phyloP scores from a whole-genome alignment of 352 stramenopile genomes.

The Phytophthora quininea region DNA sequence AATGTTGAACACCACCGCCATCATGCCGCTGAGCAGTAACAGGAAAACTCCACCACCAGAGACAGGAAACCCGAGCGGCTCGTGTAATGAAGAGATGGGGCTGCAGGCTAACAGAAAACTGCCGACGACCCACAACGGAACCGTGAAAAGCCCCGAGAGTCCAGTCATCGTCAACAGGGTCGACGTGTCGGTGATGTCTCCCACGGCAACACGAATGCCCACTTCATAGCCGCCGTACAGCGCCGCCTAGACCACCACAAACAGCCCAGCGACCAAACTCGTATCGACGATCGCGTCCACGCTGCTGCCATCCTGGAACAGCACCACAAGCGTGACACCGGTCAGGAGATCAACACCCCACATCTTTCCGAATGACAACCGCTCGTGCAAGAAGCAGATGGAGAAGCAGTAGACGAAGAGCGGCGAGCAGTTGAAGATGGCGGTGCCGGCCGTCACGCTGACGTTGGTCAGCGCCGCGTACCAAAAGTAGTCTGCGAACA shows the following conservation, averaged over 20 bases:
- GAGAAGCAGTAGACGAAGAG: slow-evolving; percentile 78
- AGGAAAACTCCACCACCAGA: slow-evolving; percentile 38
- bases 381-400: slow-evolving; percentile 59
- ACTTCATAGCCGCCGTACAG: slow-evolving; percentile 64
- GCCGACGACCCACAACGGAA: slow-evolving; percentile 54
- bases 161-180: slow-evolving; percentile 57
- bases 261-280: slow-evolving; percentile 40
- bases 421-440: slow-evolving; percentile 65
- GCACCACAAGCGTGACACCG: slow-evolving; percentile 53
- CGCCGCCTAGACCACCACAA: slow-evolving; percentile 57
- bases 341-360: slow-evolving; percentile 52
- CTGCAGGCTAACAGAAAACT: slow-evolving; percentile 41
- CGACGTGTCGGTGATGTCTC: slow-evolving; percentile 45
- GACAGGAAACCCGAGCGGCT: slow-evolving; percentile 49
- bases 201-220: slow-evolving; percentile 42
- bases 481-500: slow-evolving; percentile 63
- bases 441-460: slow-evolving; percentile 49
- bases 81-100: slow-evolving; percentile 44
- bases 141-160: slow-evolving; percentile 50
- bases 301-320: slow-evolving; percentile 42
- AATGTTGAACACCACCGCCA: slow-evolving; percentile 56
- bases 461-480: slow-evolving; percentile 52
- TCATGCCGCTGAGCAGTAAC: slow-evolving; percentile 40
- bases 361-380: slow-evolving; percentile 43
- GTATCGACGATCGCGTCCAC: slow-evolving; percentile 34